Conservation (phyloP, 768 basidiomycete species). For the Mycena venus region DNA sequence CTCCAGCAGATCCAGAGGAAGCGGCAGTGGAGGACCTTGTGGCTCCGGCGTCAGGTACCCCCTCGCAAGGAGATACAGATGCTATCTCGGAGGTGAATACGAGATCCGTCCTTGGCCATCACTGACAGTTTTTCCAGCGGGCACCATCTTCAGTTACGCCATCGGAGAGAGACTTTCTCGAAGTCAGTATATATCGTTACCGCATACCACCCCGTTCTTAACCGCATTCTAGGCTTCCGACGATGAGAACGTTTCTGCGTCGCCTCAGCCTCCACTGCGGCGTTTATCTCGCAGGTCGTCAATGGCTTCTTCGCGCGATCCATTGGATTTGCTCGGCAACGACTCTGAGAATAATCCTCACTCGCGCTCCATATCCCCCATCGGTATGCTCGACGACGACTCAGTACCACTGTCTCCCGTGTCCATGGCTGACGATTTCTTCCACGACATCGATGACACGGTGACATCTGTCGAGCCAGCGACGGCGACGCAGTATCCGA, state of each 20-base stretch:
- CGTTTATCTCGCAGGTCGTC: slow-evolving; percentile 27
- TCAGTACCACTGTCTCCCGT: neutral
- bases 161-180: neutral
- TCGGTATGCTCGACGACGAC: neutral
- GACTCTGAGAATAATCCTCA: neutral
- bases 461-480: neutral
- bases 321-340: neutral
- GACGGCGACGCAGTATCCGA: slow-evolving; percentile 27
- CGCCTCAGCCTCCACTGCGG: neutral
- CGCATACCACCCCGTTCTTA: neutral
- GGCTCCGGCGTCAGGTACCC: neutral
- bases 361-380: neutral
- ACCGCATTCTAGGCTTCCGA: slow-evolving; percentile 7
- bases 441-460: neutral
- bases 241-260: neutral
- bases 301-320: neutral
- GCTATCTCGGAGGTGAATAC: neutral
- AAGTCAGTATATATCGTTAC: neutral
- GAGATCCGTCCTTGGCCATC: neutral
- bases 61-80: neutral
- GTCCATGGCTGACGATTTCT: neutral
- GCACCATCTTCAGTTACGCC: neutral
- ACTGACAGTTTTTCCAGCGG: neutral
- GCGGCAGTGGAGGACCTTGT: slow-evolving; percentile 1
- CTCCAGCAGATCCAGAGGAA: slow-evolving; percentile 2